phyloP scores from a whole-genome alignment of 1,139 yeast genomes.

The Taphrina confusa region DNA sequence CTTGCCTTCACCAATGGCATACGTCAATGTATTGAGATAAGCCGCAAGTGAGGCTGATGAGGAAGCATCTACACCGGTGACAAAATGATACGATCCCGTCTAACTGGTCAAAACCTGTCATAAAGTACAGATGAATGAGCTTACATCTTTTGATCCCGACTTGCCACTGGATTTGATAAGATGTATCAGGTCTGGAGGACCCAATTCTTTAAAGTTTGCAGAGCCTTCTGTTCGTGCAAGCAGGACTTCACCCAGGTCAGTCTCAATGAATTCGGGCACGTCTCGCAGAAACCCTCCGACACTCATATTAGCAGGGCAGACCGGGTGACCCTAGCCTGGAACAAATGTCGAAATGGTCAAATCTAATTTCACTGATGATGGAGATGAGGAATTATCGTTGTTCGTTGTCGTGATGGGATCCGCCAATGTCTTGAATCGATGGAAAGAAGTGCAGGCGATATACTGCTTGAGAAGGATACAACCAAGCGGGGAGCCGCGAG shows the following conservation, averaged over 20 bases:
- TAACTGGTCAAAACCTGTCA: slow-evolving; percentile 37
- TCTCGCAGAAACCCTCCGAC: slow-evolving; percentile 28
- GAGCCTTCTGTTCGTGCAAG: slow-evolving; percentile 54
- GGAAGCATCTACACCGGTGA: slow-evolving; percentile 65
- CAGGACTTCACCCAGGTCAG: slow-evolving; percentile 54
- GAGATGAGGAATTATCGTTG: no score
- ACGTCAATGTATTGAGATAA: slow-evolving; percentile 71
- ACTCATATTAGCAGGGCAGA: neutral
- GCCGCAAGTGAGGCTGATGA: slow-evolving; percentile 65
- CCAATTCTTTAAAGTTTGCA: slow-evolving; percentile 59
- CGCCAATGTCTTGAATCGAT: no score
- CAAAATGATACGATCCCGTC: slow-evolving; percentile 65
- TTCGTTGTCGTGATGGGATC: no score
- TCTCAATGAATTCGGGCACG: slow-evolving; percentile 47
- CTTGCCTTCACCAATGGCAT: slow-evolving; percentile 66
- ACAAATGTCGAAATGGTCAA: no score
- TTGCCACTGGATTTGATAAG: slow-evolving; percentile 54
- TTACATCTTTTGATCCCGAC: slow-evolving; percentile 51
- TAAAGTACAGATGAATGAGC: neutral
- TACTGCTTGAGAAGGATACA: no score
- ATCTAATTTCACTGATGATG: no score
- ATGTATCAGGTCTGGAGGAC: slow-evolving; percentile 91
- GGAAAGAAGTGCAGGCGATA: no score
- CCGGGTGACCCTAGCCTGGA: no score
- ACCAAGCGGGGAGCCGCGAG: no score